phyloP scores from a whole-genome alignment of 495 filamentous ascomycete genomes.

The Elasticomyces elasticus region DNA sequence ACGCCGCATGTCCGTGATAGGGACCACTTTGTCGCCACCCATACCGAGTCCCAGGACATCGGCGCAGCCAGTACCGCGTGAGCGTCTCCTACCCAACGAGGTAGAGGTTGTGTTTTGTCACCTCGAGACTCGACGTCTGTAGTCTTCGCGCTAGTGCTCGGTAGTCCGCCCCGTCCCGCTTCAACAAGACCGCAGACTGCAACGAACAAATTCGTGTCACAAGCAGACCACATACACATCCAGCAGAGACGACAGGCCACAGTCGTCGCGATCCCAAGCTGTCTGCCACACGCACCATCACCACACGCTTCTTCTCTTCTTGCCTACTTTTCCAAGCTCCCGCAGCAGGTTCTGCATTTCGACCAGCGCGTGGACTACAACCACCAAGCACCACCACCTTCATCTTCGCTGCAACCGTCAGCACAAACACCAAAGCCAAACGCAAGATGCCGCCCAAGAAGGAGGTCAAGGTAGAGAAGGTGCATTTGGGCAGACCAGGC shows the following conservation, averaged over 20 bases:
- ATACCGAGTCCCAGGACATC: no score
- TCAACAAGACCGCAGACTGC: no score
- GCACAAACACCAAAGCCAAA: conserved; percentile 27
- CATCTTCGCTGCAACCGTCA: background rate
- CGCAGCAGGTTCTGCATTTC: conserved; percentile 23
- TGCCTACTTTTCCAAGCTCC: background rate
- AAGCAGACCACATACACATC: background rate
- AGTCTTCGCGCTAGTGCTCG: no score
- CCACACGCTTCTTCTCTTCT: conserved; percentile 16
- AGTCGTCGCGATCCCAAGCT: conserved; percentile 15
- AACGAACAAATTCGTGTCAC: no score
- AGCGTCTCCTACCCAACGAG: no score
- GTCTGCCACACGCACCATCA: background rate
- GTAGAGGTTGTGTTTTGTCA: no score
- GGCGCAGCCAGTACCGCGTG: no score
- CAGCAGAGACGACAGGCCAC: conserved; percentile 10
- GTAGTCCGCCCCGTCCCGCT: no score
- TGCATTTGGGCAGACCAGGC: conserved; percentile 84
- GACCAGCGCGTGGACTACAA: background rate
- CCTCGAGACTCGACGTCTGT: no score
- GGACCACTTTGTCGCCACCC: no score
- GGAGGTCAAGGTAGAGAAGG: conserved; percentile 58
- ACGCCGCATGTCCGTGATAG: no score
- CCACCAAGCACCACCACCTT: background rate
- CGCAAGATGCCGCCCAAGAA: conserved; percentile 73